A percentile compares a stretch with the other conserved stretches of the same genome.
Evolutionary conservation across 495 filamentous ascomycete species (phyloP).

Genomic region (Penicillium simplicissimum): DNA sequence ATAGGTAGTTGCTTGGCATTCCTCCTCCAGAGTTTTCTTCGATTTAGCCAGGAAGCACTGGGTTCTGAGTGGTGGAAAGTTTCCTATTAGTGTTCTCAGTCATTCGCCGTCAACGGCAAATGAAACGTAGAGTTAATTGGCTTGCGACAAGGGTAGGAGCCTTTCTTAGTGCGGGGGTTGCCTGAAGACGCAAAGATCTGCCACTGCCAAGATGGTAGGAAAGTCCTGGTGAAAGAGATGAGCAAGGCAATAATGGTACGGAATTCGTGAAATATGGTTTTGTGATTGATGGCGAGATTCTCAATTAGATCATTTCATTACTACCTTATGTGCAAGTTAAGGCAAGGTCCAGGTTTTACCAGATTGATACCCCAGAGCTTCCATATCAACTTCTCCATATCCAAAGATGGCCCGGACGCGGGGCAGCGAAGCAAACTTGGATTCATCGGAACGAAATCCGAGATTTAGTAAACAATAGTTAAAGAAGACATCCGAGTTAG

Average conservation of each 20-base stretch:
- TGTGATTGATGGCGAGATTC: neutral
- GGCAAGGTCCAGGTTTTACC: neutral
- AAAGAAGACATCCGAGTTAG: neutral
- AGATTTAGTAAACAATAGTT: neutral
- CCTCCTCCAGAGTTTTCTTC: neutral
- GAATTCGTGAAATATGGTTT: neutral
- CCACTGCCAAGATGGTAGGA: neutral
- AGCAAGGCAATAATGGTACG: neutral
- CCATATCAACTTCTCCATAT: neutral
- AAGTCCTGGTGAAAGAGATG: neutral
- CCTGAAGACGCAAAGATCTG: neutral
- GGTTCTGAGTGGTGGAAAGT: conserved; percentile 1
- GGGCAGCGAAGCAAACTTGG: neutral
- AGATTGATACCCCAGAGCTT: neutral
- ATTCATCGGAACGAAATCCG: neutral
- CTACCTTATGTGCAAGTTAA: neutral
- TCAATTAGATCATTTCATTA: neutral
- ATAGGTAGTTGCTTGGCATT: neutral
- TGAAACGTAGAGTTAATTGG: neutral
- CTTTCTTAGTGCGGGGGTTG: neutral
- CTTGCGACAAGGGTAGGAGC: neutral
- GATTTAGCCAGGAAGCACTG: neutral
- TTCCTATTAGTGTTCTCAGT: neutral
- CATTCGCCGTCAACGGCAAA: conserved; percentile 4
- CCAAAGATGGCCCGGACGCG: neutral